phyloP scores from a whole-genome alignment of 345 rosid species.

The Camelina hispida region DNA sequence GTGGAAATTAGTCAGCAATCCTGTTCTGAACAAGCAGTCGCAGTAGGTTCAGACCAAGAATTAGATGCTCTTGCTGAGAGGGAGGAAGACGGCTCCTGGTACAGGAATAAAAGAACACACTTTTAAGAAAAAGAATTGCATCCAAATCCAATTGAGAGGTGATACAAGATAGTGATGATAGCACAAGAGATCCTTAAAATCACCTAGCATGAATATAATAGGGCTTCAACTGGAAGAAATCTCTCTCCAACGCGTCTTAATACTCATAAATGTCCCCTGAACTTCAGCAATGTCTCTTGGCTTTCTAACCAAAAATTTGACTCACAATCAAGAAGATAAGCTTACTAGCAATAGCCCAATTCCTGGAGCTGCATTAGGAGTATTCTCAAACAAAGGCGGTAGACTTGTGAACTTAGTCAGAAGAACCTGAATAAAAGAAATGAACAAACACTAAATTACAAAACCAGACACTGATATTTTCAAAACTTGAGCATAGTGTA shows the following conservation, averaged over 20 bases:
- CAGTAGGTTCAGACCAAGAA: constrained; percentile 86
- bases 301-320: neutral
- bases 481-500: neutral
- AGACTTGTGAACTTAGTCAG: constrained; percentile 72
- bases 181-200: neutral
- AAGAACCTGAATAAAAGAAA: constrained; percentile 55
- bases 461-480: neutral
- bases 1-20: constrained; percentile 83
- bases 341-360: constrained; percentile 74
- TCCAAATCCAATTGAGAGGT: neutral
- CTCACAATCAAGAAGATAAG: neutral
- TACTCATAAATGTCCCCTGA: constrained; percentile 87
- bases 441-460: neutral
- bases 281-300: neutral
- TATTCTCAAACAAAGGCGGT: constrained; percentile 78
- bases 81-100: constrained; percentile 65
- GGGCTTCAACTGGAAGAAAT: constrained; percentile 90
- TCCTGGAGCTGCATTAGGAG: constrained; percentile 63
- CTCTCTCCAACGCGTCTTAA: constrained; percentile 91
- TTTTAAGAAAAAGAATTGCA: neutral
- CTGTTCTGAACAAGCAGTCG: constrained; percentile 89
- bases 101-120: constrained; percentile 18
- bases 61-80: constrained; percentile 78
- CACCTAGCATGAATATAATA: constrained; percentile 85
- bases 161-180: neutral